Percentiles rank a stretch among this genome's conserved stretches.
These are phyloP conservation scores for Lavandula angustifolia DNA, from an alignment of 257 asterid species.

Conservation along the genomic window DNA sequence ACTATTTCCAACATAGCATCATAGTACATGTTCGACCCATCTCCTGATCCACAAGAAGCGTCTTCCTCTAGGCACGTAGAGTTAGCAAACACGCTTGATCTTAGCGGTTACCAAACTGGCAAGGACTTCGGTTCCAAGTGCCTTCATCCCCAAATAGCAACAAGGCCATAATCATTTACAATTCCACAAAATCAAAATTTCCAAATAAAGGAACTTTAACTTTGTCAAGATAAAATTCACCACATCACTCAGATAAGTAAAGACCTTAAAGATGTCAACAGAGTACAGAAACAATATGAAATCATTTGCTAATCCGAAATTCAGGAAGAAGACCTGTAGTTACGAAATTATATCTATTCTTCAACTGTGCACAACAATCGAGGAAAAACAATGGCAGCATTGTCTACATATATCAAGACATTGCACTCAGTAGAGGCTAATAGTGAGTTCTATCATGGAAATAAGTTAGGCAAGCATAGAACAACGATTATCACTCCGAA, in stretches of 20 bases:
- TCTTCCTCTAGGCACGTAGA: conserved; percentile 55
- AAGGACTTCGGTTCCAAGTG: conserved; percentile 35
- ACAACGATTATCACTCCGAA: background rate
- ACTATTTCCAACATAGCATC: conserved; percentile 81
- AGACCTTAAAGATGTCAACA: background rate
- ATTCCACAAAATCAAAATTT: conserved; percentile 10
- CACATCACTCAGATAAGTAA: conserved; percentile 5
- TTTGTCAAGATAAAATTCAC: background rate
- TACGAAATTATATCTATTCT: background rate
- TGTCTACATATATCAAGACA: background rate
- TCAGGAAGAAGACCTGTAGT: background rate
- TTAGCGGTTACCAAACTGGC: conserved; percentile 37
- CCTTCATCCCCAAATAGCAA: conserved; percentile 32
- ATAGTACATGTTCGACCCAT: conserved; percentile 61
- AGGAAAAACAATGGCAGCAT: background rate
- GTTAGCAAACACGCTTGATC: conserved; percentile 55
- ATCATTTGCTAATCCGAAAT: background rate
- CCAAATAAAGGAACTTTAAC: conserved; percentile 10
- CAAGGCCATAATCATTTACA: conserved; percentile 31
- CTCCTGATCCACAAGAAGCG: conserved; percentile 69
- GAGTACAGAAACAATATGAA: too few species aligned
- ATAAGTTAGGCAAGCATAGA: background rate
- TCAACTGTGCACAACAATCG: background rate
- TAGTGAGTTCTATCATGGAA: background rate
- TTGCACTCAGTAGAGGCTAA: background rate